Percentiles rank a stretch among this genome's conserved stretches.
These are phyloP conservation scores for Candida chauliodis DNA, from an alignment of 805 yeast genomes.

Conservation along the genomic window DNA sequence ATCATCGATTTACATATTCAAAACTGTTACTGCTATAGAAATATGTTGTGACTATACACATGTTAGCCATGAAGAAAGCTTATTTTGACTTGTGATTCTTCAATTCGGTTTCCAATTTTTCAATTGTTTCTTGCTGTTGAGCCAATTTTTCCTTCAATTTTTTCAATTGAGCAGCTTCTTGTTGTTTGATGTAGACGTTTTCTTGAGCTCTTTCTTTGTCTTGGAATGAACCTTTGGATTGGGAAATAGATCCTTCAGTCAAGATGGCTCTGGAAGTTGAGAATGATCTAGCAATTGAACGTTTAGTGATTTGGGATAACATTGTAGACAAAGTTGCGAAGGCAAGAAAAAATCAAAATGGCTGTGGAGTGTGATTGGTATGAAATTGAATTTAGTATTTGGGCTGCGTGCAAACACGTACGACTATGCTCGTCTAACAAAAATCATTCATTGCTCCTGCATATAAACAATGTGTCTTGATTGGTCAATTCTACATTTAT, in stretches of 20 bases:
- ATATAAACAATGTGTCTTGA: background rate
- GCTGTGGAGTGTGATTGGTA: background rate
- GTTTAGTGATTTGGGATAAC: slow-evolving; percentile 20
- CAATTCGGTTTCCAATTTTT: slow-evolving; percentile 47
- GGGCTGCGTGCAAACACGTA: too few relatives aligned
- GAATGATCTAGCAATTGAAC: slow-evolving; percentile 25
- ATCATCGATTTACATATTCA: too few relatives aligned
- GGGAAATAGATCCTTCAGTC: slow-evolving; percentile 20
- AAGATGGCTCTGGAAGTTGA: slow-evolving; percentile 26
- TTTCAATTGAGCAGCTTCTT: slow-evolving; percentile 83
- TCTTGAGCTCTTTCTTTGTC: slow-evolving; percentile 94
- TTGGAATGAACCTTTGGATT: slow-evolving; percentile 34
- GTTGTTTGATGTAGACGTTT: slow-evolving; percentile 79
- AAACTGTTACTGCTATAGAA: too few relatives aligned
- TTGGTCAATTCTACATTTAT: background rate
- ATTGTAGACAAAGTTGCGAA: slow-evolving; percentile 8
- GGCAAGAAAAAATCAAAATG: background rate
- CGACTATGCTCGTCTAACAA: too few relatives aligned
- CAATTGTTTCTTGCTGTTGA: slow-evolving; percentile 63
- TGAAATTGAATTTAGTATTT: too few relatives aligned
- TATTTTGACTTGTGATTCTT: slow-evolving; percentile 40
- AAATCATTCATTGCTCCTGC: too few relatives aligned
- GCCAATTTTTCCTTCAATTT: slow-evolving; percentile 72
- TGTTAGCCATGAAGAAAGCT: too few relatives aligned
- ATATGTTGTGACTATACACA: too few relatives aligned